Base-by-base conservation (phyloP, 352 stramenopile genomes). In the Phytophthora rubi region DNA sequence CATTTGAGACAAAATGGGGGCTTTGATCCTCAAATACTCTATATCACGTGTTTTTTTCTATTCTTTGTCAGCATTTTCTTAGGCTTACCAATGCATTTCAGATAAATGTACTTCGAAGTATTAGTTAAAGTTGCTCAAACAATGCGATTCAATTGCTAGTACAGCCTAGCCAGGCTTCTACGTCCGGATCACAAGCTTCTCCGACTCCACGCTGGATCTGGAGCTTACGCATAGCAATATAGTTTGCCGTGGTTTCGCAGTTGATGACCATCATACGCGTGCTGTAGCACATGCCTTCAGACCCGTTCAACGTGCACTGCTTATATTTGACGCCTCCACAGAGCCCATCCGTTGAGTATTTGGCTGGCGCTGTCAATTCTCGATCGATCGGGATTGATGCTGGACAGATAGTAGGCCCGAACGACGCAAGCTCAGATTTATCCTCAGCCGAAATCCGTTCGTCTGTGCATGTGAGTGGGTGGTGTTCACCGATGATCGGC, bases 211-310 rank as follows among this genome's bases (percentile, higher is more conserved):
- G 68, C 18, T 65, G 33, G 48, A 82, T 81, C 39, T 82, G 77
- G n/a, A 81, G 49, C 6, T 71, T 57, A 2, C 71, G 61, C 75
- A 81, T 79, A 2, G 26, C 15, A n/a, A 77, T 62, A 26, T 70
- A 79, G 13, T 35, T 30, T 1, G 67, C 7, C 0, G 65, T 56
- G 0, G 44, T 69, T 4, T 74, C 69, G 32, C 75, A 85, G 15
- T 65, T 70, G 42, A 81, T 58, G 7, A 85, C 72, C 56, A 78
- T 70, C 71, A 81, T 77, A 0, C 65, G 62, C 4, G 48, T 71
- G 21, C 81, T 85, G 65, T 63, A 80, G 64, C 77, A 82, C 0
- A 85, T 85, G 4, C 77, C 77, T 33, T 71, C 60, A 2, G n/a
- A 9, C 5, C 63, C 68, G 9, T 62, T 37, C 9, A 76, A 39